Evolutionary conservation across 495 filamentous ascomycete species (phyloP), one percentile per base, ranked within the genome.

Genomic region (Xylaria longipes): DNA sequence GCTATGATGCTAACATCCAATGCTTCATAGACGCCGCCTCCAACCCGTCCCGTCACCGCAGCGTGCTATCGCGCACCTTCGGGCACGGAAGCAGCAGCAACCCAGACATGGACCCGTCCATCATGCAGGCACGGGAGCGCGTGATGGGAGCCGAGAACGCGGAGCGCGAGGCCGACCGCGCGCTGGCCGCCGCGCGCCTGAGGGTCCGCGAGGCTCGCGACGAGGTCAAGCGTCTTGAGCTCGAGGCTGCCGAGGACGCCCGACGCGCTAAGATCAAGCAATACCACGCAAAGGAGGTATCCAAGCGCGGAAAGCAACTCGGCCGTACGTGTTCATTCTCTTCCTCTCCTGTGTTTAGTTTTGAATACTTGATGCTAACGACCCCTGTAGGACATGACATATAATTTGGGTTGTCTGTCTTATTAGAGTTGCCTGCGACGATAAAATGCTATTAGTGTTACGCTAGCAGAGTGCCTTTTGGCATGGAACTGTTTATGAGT

Each of bases 221-320:
- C 39, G 87, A 92, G 69, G 88, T 91, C 9, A 88, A 85, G 81
- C 79, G 80, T 25, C 79, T 92, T 8, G 90, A 92, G 80, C 79
- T 82, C 43, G 90, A 91, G 80, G 90, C 89, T 0, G 82, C 84
- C 65, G 89, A 91, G 77, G 88, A 91, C 83, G 82, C 84, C 52
- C 76, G 83, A 20, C 66, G 75, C 20, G 90, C 90, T 27, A 90
- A 87, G 82, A 88, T 91, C 57, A 92, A 92, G 85, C 87, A 90
- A 75, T 83, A 85, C 70, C 86, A 92, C 73, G 90, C 89, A 0
- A 87, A 82, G 68, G 82, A 84, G 69, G 87, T 92, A 29, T 87
- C 86, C 37, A 91, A 91, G 87, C 80, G 89, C 33, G 89, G 87
- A n/a, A 87, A 89, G 82, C 83, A 85, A 20, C 86, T 92, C 73